Evolutionary conservation across 2,329 filamentous ascomycete genomes (phyloP).

Genomic region (Hypoxylon sp.): DNA sequence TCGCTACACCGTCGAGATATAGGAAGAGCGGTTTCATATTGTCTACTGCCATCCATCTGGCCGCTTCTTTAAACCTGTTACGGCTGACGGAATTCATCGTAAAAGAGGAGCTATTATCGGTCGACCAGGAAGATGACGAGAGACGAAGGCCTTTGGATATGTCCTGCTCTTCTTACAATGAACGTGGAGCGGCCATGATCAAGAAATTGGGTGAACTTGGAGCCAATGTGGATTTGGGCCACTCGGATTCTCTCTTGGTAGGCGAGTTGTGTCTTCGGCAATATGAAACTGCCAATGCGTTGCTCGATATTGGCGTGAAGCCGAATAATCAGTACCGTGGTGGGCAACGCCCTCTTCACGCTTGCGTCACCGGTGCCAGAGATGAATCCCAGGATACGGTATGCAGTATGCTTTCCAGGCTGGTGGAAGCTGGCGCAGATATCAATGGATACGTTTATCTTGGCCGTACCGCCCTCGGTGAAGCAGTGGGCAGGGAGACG

Average conservation of each 20-base stretch:
- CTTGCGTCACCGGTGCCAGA: not conserved
- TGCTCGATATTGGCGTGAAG: conserved; percentile 21
- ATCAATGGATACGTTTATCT: not conserved
- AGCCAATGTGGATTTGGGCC: conserved; percentile 1
- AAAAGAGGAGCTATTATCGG: not conserved
- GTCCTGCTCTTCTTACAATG: not conserved
- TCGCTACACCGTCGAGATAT: not conserved
- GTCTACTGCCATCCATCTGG: conserved; percentile 7
- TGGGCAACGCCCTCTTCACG: not conserved
- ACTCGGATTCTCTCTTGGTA: not conserved
- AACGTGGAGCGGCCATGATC: not conserved
- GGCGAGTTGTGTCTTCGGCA: not conserved
- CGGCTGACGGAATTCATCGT: conserved; percentile 4
- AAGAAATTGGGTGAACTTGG: conserved; percentile 14
- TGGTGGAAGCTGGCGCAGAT: conserved; percentile 17
- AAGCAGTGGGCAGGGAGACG: not conserved
- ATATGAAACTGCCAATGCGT: not conserved
- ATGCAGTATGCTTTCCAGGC: conserved; percentile 1
- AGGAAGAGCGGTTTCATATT: not conserved
- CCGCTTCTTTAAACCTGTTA: not conserved
- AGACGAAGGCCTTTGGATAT: not conserved
- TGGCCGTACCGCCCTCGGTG: conserved; percentile 2
- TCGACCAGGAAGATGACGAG: not conserved
- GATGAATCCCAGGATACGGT: too few species aligned
- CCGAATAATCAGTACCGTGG: not conserved